Percentiles rank a stretch among this genome's conserved stretches.
Evolutionary conservation across 1,284 basidiomycete species (phyloP).

Genomic region (Cystobasidium pallidum): DNA sequence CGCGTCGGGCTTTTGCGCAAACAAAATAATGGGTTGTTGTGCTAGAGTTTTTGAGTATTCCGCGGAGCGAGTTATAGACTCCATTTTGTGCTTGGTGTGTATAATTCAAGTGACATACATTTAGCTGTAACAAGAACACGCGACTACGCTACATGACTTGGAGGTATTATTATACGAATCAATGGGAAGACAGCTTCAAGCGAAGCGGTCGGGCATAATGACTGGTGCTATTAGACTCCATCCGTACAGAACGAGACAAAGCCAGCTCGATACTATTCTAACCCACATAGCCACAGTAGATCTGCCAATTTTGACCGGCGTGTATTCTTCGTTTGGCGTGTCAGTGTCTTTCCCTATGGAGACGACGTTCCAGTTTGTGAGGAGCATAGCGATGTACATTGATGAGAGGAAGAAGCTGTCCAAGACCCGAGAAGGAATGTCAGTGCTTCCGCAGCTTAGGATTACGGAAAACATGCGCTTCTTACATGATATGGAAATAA

Average conservation of each 20-base stretch:
- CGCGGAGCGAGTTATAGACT: no score
- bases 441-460: no score
- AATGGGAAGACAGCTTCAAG: background rate
- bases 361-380: conserved; percentile 80
- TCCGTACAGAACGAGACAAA: conserved; percentile 83
- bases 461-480: background rate
- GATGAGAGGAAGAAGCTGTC: conserved; percentile 78
- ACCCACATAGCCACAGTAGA: conserved; percentile 99
- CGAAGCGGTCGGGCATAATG: conserved; percentile 70
- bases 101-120: no score
- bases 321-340: conserved; percentile 60
- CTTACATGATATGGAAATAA: conserved; percentile 68
- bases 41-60: no score
- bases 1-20: no score
- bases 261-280: conserved; percentile 92
- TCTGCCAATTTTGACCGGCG: conserved; percentile 88
- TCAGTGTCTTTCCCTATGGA: conserved; percentile 53
- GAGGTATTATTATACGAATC: background rate
- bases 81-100: no score
- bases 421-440: background rate
- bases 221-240: conserved; percentile 87
- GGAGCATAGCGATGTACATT: conserved; percentile 98
- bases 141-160: background rate
- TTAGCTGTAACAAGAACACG: no score
- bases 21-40: no score